Evolutionary conservation across 106 monocot genomes (phyloP), one percentile per base, ranked within the genome.

Genomic region (Hemerocallis citrina): DNA sequence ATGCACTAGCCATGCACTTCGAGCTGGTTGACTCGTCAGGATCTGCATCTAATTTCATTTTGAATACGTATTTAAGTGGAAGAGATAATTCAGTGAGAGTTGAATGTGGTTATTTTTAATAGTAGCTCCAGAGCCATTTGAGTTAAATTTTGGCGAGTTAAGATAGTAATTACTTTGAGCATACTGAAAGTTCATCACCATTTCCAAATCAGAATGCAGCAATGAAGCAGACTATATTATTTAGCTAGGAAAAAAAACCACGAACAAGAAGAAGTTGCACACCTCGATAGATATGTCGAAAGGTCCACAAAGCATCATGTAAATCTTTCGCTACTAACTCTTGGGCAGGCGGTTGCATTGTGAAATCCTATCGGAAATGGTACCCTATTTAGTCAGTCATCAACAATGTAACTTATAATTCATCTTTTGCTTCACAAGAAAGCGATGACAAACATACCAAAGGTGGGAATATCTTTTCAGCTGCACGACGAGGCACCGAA

Each of bases 381-480:
- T 40, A 73, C 43, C 41, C 62, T 47, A 4, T 23, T 64, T 38
- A 76, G 48, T 2, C 31, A 15, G 22, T 20, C 32, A 29, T 65
- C 50, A 51, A 37, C n/a, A n/a, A 37, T 15, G 33, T 49, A 34
- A 34, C 49, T 7, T 12, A 14, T 33, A 65, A 14, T 15, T n/a
- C n/a, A n/a, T n/a, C 15, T 16, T 37, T 14, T 17, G 37, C 23
- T 36, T 34, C 20, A 54, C 31, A 10, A 32, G 54, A 14, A 51
- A 31, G 8, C 3, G 12, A 29, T 52, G 52, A 52, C 4, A 5
- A 27, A 66, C 75, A 44, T 78, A 93, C 93, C 22, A 93, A 69
- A 64, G 88, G 85, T 27, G 93, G 93, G 60, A 93, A 93, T 61
- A 85, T 93, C 78, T 93, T 93, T 63, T 93, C 93, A 34, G 93